Evolutionary conservation across 805 yeast species (phyloP), one percentile per base, ranked within the genome.

Genomic region (Blastobotrys mokoenaii): DNA sequence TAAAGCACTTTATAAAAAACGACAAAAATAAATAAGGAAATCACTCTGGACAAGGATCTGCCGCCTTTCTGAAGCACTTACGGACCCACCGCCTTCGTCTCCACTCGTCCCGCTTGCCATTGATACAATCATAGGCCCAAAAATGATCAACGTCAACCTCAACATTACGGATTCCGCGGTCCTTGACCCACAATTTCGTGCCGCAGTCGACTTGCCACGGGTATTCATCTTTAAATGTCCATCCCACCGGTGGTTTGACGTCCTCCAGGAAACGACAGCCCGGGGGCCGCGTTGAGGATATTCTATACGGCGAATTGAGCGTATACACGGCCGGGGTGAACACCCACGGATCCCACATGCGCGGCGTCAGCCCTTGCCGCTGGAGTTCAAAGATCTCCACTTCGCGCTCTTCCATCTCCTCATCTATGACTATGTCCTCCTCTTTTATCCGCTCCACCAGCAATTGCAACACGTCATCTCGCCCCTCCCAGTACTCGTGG

Each of bases 321-420:
- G 76, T 80, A 61, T 82, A 89, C 0, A 80, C 60, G 2, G 67
- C 66, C 10, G 67, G 66, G 0, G 90, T 72, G 57, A 71, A 84
- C 17, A 73, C 59, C 57, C 76, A 76, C 25, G 79, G 74, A 33
- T 73, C 69, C 84, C 90, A 88, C 25, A 70, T 70, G 5, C 71
- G 66, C 0, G 79, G 74, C 2, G 82, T 72, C 20, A 77, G 62
- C 33, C 83, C 83, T 52, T 73, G 82, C 38, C 73, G 70, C 58
- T 84, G 84, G 18, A 88, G 70, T 61, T 88, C 95, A 60, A 72
- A 89, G 1, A 89, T 68, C 57, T 88, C 94, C 6, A 85, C 88
- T n/a, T 66, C 60, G 38, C 77, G 67, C 0, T 66, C 60, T 40
- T 79, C 80, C 0, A 87, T 82, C 0, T 73, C 65, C 57, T 85